These are phyloP conservation scores for Tylopilus sp. DNA, from an alignment of 1,284 basidiomycete genomes.

Conservation along the genomic window DNA sequence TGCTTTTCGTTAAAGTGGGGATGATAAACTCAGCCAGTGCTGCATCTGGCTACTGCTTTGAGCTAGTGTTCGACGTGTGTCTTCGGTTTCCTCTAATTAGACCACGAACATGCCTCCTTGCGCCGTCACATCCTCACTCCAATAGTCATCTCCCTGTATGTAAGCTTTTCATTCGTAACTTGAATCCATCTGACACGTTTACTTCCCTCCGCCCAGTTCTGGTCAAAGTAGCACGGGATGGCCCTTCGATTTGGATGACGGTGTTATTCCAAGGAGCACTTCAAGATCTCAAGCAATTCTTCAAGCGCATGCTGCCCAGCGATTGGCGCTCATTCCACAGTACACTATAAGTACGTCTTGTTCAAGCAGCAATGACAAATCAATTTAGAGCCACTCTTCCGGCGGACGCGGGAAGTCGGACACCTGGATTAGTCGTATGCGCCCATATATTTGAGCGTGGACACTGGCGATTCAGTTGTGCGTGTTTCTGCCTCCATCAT, in stretches of 20 bases:
- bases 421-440: constrained; percentile 53
- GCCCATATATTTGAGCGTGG: constrained; percentile 54
- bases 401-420: constrained; percentile 48
- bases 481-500: not conserved
- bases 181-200: not conserved
- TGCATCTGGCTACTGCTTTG: too few species aligned
- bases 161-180: not conserved
- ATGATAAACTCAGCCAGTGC: too few species aligned
- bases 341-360: constrained; percentile 45
- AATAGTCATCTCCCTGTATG: not conserved
- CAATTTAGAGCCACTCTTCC: constrained; percentile 30
- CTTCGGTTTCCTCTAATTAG: not conserved
- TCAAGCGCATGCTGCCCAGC: not conserved
- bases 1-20: too few species aligned
- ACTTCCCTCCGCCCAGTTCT: not conserved
- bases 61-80: too few species aligned
- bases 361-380: not conserved
- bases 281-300: not conserved
- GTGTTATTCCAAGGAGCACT: not conserved
- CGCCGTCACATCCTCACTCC: not conserved
- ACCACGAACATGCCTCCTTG: not conserved
- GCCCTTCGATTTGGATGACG: too few species aligned
- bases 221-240: not conserved
- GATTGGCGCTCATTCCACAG: constrained; percentile 35
- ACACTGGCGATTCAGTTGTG: constrained; percentile 55